Percentiles rank a stretch among this genome's conserved stretches.
Evolutionary conservation across 441 rosid species (phyloP).

Genomic region (Theobroma grandiflorum): DNA sequence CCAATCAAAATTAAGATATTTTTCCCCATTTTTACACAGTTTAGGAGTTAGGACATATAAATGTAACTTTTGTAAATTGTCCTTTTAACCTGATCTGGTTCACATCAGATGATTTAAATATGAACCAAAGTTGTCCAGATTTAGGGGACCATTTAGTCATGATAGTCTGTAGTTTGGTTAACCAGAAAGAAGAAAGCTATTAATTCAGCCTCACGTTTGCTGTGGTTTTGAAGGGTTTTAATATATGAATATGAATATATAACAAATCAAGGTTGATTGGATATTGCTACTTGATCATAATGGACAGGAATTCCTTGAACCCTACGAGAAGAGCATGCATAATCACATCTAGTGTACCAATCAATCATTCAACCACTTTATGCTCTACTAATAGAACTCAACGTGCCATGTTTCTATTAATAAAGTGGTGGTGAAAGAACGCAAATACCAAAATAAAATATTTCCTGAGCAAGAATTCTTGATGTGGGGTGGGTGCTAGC

Average conservation of each 20-base stretch:
- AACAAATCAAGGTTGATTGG: neutral
- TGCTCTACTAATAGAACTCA: neutral
- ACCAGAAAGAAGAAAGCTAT: conserved; percentile 16
- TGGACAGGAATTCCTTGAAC: neutral
- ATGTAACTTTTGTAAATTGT: neutral
- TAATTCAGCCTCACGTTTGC: neutral
- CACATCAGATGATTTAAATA: neutral
- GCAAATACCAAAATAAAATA: neutral
- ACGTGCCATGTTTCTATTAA: neutral
- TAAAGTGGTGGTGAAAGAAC: neutral
- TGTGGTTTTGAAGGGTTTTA: too few relatives aligned
- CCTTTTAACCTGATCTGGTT: neutral
- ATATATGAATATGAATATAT: neutral
- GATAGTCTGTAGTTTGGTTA: conserved; percentile 15
- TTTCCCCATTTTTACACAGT: neutral
- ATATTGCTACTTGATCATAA: neutral
- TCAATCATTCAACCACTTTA: neutral
- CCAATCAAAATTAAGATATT: neutral
- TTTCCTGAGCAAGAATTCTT: neutral
- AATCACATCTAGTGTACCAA: neutral
- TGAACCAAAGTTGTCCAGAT: neutral
- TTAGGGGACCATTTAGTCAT: neutral
- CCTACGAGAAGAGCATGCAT: conserved; percentile 2
- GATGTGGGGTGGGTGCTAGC: neutral
- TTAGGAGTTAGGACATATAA: neutral